Percentiles rank a stretch among this genome's conserved stretches.
Evolutionary conservation across 2,329 filamentous ascomycete species (phyloP).

Genomic region (Aureobasidium sp.): DNA sequence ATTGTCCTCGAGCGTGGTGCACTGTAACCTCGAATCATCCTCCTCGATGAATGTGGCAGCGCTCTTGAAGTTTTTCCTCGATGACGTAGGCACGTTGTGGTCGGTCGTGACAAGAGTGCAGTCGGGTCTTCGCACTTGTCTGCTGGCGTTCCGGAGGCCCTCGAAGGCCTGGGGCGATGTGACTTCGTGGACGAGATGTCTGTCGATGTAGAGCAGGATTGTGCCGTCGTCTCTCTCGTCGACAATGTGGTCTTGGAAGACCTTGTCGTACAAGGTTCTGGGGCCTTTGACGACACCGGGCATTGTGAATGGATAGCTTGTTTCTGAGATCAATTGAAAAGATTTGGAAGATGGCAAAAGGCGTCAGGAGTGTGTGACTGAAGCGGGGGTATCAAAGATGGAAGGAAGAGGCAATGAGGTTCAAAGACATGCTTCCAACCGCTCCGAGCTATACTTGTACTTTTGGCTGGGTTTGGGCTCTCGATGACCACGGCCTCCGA

Average conservation of each 20-base stretch:
- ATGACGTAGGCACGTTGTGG: conserved; percentile 90
- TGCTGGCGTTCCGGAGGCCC: conserved; percentile 78
- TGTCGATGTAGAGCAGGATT: conserved; percentile 84
- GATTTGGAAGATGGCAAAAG: neutral
- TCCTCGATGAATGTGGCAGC: conserved; percentile 91
- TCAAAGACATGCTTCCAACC: neutral
- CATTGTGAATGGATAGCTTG: conserved; percentile 16
- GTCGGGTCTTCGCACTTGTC: conserved; percentile 84
- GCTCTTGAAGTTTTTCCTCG: conserved; percentile 87
- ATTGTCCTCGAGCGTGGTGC: conserved; percentile 91
- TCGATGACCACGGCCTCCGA: conserved; percentile 7
- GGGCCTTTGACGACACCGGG: conserved; percentile 26
- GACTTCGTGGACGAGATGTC: conserved; percentile 96
- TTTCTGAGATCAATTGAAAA: neutral
- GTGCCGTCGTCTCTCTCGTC: conserved; percentile 93
- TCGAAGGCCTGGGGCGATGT: conserved; percentile 99
- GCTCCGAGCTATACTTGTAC: neutral
- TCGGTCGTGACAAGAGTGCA: conserved; percentile 95
- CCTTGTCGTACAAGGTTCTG: conserved; percentile 91
- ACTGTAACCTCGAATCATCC: conserved; percentile 87
- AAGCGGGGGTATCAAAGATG: neutral
- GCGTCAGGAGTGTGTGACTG: neutral
- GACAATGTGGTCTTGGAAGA: conserved; percentile 88
- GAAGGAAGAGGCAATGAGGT: neutral
- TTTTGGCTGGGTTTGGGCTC: neutral